These are phyloP conservation scores for Mollisiaceae sp. DNA, from an alignment of 2,329 filamentous ascomycete species.

Conservation along the genomic window DNA sequence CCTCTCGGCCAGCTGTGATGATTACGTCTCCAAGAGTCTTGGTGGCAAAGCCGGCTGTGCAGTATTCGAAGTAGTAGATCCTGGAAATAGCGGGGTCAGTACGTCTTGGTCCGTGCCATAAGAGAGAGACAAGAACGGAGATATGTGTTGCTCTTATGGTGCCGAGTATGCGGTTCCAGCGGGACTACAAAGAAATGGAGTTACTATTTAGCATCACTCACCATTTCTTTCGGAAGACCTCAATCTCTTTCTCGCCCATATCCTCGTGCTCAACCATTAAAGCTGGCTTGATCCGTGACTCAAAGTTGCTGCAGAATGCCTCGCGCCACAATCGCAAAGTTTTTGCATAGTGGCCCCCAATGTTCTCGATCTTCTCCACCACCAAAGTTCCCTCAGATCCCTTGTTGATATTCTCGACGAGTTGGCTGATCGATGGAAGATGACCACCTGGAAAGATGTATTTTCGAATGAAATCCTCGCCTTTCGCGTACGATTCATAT, in stretches of 20 bases:
- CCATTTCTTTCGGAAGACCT: conserved; percentile 75
- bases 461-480: conserved; percentile 75
- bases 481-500: conserved; percentile 68
- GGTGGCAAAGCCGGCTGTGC: conserved; percentile 73
- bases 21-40: conserved; percentile 77
- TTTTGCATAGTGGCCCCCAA: conserved; percentile 75
- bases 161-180: not conserved
- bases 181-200: too few relatives aligned
- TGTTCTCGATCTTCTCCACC: conserved; percentile 72
- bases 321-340: conserved; percentile 72
- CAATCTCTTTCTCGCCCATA: conserved; percentile 66
- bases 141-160: not conserved
- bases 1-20: conserved; percentile 63
- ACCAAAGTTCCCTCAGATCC: conserved; percentile 67
- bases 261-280: conserved; percentile 61
- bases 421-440: conserved; percentile 62
- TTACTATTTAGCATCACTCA: conserved; percentile 2
- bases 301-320: conserved; percentile 67
- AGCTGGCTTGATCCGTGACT: conserved; percentile 62
- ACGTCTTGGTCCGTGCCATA: conserved; percentile 10
- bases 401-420: conserved; percentile 62
- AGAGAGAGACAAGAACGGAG: not conserved
- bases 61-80: conserved; percentile 75
- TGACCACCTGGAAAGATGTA: conserved; percentile 84
- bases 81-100: conserved; percentile 12